These are phyloP conservation scores for Mayamaea pseudoterrestris DNA, from an alignment of 108 stramenopile genomes.

Conservation along the genomic window DNA sequence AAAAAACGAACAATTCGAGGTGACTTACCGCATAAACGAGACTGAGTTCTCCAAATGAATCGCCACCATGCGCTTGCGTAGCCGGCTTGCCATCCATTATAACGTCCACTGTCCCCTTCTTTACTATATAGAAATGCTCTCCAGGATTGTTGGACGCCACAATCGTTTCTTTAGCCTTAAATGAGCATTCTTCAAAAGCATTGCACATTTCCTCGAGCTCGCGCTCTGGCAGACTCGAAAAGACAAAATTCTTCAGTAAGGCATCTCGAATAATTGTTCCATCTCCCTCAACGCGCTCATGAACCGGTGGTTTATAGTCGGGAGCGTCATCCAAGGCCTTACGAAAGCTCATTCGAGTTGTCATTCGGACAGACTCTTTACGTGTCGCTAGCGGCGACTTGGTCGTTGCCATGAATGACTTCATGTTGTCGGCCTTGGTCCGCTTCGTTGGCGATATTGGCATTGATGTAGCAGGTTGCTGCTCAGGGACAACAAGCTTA, in stretches of 20 bases:
- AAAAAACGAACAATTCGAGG: constrained; percentile 81
- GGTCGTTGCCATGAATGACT: too few species aligned
- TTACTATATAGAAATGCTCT: constrained; percentile 81
- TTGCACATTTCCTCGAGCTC: constrained; percentile 41
- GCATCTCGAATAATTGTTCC: constrained; percentile 41
- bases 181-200: constrained; percentile 46
- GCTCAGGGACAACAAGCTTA: too few species aligned
- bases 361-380: too few species aligned
- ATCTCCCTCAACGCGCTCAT: too few species aligned
- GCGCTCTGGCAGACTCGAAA: constrained; percentile 33
- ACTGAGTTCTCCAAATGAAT: constrained; percentile 89
- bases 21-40: constrained; percentile 87
- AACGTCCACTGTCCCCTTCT: constrained; percentile 47
- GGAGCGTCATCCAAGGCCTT: too few species aligned
- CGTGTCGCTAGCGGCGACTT: too few species aligned
- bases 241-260: constrained; percentile 59
- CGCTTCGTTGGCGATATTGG: too few species aligned
- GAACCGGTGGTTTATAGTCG: too few species aligned
- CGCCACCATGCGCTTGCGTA: constrained; percentile 44
- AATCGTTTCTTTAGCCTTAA: constrained; percentile 44
- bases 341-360: too few species aligned
- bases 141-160: constrained; percentile 77
- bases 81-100: constrained; percentile 46
- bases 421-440: too few species aligned
- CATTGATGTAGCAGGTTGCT: too few species aligned